phyloP scores from a whole-genome alignment of 2,329 filamentous ascomycete genomes.

The Coniochaeta sp. region DNA sequence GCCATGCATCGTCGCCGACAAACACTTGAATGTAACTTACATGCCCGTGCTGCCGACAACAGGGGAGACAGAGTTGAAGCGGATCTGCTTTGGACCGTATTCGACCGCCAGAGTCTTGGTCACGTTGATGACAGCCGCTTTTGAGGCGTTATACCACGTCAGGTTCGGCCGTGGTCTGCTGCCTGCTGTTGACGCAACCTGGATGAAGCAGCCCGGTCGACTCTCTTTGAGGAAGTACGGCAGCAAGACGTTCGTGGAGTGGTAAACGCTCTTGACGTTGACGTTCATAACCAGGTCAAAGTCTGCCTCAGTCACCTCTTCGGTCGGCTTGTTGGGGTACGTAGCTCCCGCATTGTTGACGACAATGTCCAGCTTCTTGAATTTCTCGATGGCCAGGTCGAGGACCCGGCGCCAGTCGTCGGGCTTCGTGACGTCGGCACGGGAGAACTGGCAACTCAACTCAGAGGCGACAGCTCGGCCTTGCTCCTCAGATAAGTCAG shows the following conservation, averaged over 20 bases:
- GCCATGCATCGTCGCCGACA: not conserved
- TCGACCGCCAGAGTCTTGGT: constrained; percentile 59
- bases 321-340: constrained; percentile 55
- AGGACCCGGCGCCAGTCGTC: constrained; percentile 47
- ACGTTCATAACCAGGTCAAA: constrained; percentile 62
- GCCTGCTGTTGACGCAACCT: constrained; percentile 59
- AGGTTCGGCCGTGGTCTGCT: constrained; percentile 53
- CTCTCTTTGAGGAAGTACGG: constrained; percentile 52
- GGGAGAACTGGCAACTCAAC: constrained; percentile 34
- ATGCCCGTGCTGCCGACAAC: constrained; percentile 61
- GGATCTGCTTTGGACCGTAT: constrained; percentile 64
- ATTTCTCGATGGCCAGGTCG: constrained; percentile 34
- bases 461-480: constrained; percentile 35
- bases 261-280: constrained; percentile 61
- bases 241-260: constrained; percentile 51
- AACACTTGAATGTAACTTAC: constrained; percentile 17
- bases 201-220: constrained; percentile 54
- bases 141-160: constrained; percentile 66
- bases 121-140: constrained; percentile 57
- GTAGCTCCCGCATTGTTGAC: constrained; percentile 56
- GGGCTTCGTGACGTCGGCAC: constrained; percentile 42
- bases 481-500: constrained; percentile 41
- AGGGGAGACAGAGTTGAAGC: constrained; percentile 66
- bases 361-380: constrained; percentile 47
- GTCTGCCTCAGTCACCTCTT: constrained; percentile 57